Evolutionary conservation across 345 rosid species (phyloP).

Genomic region (Diplotaxis tenuifolia): DNA sequence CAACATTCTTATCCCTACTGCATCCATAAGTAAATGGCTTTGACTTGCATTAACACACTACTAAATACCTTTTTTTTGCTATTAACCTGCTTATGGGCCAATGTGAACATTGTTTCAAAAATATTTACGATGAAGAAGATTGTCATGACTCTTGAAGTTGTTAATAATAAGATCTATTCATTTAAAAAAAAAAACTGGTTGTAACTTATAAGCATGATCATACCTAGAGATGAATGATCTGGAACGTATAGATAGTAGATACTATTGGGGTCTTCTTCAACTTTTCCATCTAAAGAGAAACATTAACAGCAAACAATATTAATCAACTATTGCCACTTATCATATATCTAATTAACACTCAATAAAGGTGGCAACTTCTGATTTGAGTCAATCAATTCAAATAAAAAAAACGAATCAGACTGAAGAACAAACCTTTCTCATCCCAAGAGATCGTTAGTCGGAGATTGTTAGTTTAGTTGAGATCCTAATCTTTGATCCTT

Average conservation of each 20-base stretch:
- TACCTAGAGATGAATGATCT: conserved; percentile 22
- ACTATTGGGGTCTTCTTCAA: conserved; percentile 53
- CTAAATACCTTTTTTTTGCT: conserved; percentile 44
- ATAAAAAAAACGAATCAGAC: not conserved
- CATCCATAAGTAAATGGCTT: too few relatives aligned
- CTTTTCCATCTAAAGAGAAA: conserved; percentile 68
- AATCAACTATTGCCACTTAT: too few relatives aligned
- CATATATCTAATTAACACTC: too few relatives aligned
- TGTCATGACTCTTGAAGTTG: conserved; percentile 46
- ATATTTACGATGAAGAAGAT: too few relatives aligned
- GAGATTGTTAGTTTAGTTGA: conserved; percentile 61
- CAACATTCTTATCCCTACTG: too few relatives aligned
- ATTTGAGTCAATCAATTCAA: not conserved
- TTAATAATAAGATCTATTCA: conserved; percentile 30
- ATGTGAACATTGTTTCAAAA: too few relatives aligned
- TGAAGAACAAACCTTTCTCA: conserved; percentile 57
- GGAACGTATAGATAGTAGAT: conserved; percentile 48
- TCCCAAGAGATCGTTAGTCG: conserved; percentile 58
- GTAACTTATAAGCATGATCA: conserved; percentile 29
- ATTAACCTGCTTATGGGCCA: conserved; percentile 44
- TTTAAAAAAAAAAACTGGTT: conserved; percentile 18
- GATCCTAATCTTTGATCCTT: conserved; percentile 73
- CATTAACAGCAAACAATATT: not conserved
- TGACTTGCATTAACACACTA: conserved; percentile 41
- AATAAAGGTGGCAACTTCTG: not conserved